Base-by-base conservation (phyloP, 805 yeast genomes). In the Zygotorulaspora chibaensis region DNA sequence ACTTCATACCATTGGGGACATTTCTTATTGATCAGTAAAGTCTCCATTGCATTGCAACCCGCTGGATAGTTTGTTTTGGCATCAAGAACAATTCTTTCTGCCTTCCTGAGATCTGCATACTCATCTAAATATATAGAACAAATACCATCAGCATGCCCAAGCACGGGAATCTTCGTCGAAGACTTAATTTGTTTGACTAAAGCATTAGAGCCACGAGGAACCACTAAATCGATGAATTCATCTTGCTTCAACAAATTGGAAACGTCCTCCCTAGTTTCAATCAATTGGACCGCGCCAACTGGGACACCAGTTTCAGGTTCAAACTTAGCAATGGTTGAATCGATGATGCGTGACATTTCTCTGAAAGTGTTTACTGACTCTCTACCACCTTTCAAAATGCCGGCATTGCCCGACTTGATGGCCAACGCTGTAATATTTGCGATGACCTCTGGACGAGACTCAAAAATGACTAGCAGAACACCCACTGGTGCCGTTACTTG, bases 61-160 rank as follows among this genome's bases (percentile, higher is more conserved):
- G 99, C 99, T 40, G 98, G 97, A 63, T 93, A 93, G 66, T 89
- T 90, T 0, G 96, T 88, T 68, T 93, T 93, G 3, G 96, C 77
- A 66, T 93, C 99, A 23, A 87, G 77, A 4, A 81, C 73, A 26
- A 93, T 79, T 46, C 79, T 78, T 28, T 76, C 72, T 0, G 97
- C 95, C 79, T 87, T 89, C 11, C 66, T 77, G 10, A 86, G 51
- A 58, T 89, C 91, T 5, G 93, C 93, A 41, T 77, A 80, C 46
- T 76, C 77, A 63, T 90, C 95, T 20, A 91, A 73, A 58, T 80
- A 93, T 7, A 91, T 79, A 1, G 97, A 82, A 68, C 99, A 93
- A 50, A 91, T 84, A 38, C 99, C 99, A 67, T 93, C 98, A 8
- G 99, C 99, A 65, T 93, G 99, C 46, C 99, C 99, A 62, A 93